phyloP scores from a whole-genome alignment of 108 stramenopile species.

The Skeletonema potamos region DNA sequence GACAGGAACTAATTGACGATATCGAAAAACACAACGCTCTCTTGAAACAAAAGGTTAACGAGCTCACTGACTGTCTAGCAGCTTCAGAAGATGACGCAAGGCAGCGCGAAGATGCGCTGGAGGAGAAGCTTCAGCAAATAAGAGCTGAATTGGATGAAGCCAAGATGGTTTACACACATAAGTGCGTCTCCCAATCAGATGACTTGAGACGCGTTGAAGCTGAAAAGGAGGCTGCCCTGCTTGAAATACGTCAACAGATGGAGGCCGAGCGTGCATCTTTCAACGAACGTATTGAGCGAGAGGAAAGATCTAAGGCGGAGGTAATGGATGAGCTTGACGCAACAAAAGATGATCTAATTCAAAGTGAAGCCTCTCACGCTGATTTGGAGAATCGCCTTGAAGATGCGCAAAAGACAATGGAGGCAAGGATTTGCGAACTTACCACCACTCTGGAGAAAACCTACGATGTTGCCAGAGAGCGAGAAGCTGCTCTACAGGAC shows the following conservation, averaged over 20 bases:
- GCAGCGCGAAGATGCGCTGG: conserved; percentile 5
- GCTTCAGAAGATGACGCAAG: neutral
- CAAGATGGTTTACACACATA: neutral
- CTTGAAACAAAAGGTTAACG: neutral
- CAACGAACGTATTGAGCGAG: neutral
- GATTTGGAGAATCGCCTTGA: neutral
- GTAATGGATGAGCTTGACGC: neutral
- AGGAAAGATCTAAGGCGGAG: neutral
- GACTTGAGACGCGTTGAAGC: neutral
- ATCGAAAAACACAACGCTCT: neutral
- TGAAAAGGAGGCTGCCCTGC: neutral
- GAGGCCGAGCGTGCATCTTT: neutral
- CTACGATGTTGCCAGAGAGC: neutral
- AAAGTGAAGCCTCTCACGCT: neutral
- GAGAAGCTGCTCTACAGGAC: conserved; percentile 2
- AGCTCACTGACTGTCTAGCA: neutral
- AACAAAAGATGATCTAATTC: neutral
- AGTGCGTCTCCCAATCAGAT: neutral
- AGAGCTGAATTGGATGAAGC: conserved; percentile 2
- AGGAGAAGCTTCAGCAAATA: neutral
- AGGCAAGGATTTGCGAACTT: neutral
- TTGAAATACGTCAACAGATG: neutral
- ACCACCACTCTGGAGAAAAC: neutral
- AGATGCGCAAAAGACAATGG: neutral
- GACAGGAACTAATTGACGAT: neutral